Base-by-base conservation (phyloP, 768 basidiomycete species). In the Russula griseocarnosa region DNA sequence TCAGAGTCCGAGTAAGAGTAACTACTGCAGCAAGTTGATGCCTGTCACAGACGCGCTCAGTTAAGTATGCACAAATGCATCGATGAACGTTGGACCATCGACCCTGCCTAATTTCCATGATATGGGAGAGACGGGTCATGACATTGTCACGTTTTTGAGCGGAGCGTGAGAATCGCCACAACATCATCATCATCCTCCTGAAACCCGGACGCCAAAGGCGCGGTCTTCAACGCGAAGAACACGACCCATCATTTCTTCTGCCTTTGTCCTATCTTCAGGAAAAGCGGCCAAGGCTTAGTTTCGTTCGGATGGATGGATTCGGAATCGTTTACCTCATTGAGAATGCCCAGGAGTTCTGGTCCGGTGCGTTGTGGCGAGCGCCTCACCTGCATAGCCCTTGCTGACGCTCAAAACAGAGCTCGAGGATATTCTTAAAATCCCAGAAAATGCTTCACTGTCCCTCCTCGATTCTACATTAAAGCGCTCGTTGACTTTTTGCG, bases 331-430 rank as follows among this genome's bases (percentile, higher is more conserved):
- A 93, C 75, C 80, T 88, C 64, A 86, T 94, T 68, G 86, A 90
- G 67, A 88, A 84, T 61, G 83, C 89, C 50, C 90, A 90, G 67
- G 90, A 94, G 74, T 94, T 94, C 74, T 94, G 92, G 92, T 86
- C 89, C 69, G 91, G 91, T 93, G 71, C 67, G 88, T 72, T 49
- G 59, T 55, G 36, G 60, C 38, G 36, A 28, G 6, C 36, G 51
- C 44, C 46, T 59, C 58, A 38, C 14, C 59, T 56, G 20, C 69
- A 54, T 38, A 26, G 50, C 62, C 46, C 2, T 38, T 55, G 34
- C 28, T 55, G 30, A 49, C 47, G 18, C n/a, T 58, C 9, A 49
- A 55, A 22, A 20, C 69, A 98, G 96, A 98, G 75, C 82, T 98
- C 30, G 94, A 96, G 57, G 93, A 94, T 61, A 83, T 89, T 46